Conservation (phyloP, 2,329 filamentous ascomycete species). For the Pseudogymnoascus sp. region DNA sequence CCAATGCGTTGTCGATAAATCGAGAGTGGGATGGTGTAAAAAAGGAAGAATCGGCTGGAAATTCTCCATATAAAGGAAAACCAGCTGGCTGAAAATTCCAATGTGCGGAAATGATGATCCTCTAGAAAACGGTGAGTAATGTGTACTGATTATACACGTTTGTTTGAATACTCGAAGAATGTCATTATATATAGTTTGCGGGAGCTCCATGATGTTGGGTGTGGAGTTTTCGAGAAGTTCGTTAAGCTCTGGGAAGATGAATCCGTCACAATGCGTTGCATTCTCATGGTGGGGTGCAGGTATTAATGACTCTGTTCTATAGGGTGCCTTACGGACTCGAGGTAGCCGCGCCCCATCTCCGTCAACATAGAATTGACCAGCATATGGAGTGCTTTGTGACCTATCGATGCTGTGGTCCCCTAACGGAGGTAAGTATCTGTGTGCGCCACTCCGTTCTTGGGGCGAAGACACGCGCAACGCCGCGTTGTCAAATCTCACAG, state of each 20-base stretch:
- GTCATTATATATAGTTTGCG: conserved; percentile 15
- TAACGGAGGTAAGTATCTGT: background rate
- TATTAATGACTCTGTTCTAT: conserved; percentile 12
- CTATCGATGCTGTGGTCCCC: background rate
- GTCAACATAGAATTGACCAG: conserved; percentile 22
- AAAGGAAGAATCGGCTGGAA: conserved; percentile 35
- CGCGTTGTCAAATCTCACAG: background rate
- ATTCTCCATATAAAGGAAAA: conserved; percentile 30
- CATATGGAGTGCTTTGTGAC: conserved; percentile 13
- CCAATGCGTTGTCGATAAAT: conserved; percentile 31
- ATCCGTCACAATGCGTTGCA: background rate
- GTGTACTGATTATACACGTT: conserved; percentile 16
- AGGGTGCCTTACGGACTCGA: conserved; percentile 18
- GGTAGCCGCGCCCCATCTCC: conserved; percentile 22
- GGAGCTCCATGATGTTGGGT: conserved; percentile 10
- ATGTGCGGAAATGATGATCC: conserved; percentile 16
- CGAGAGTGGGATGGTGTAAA: conserved; percentile 31
- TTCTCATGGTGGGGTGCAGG: background rate
- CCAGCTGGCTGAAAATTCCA: conserved; percentile 19
- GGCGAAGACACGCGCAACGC: background rate
- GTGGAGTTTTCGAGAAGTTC: conserved; percentile 3
- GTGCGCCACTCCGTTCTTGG: background rate
- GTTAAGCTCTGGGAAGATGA: conserved; percentile 7
- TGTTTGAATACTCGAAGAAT: conserved; percentile 15
- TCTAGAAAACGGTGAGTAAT: conserved; percentile 13